Percentiles rank a stretch among this genome's conserved stretches.
Conservation (phyloP, 2,329 filamentous ascomycete genomes). For the Trichoderma guizhouense region DNA sequence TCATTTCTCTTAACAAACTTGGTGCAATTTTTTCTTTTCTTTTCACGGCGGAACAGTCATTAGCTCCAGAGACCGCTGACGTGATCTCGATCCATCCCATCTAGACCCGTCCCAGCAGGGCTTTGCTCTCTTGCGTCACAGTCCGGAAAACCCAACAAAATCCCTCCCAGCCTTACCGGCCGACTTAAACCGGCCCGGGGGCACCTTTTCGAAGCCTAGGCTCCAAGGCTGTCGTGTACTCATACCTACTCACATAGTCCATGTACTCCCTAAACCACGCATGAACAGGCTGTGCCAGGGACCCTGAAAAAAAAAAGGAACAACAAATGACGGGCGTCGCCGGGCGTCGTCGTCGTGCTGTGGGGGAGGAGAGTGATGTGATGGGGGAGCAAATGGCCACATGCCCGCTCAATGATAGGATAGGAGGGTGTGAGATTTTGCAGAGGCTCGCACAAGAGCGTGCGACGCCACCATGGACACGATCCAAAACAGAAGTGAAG, state of each 20-base stretch:
- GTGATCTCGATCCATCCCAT: conserved; percentile 11
- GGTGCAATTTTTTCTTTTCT: background rate
- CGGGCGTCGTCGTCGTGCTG: background rate
- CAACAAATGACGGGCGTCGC: background rate
- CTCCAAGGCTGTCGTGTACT: background rate
- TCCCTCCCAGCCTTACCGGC: conserved; percentile 11
- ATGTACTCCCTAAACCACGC: background rate
- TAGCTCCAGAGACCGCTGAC: conserved; percentile 1
- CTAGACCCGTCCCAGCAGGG: background rate
- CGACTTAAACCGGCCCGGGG: background rate
- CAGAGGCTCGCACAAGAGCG: background rate
- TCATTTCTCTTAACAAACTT: background rate
- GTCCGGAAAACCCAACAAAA: background rate
- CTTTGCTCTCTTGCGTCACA: background rate
- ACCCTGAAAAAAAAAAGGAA: background rate
- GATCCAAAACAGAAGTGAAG: background rate
- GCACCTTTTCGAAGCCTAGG: background rate
- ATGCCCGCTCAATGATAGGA: background rate
- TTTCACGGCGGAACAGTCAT: background rate
- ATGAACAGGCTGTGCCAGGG: background rate
- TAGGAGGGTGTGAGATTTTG: background rate
- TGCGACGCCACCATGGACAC: background rate
- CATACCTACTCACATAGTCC: background rate
- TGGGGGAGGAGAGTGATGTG: background rate
- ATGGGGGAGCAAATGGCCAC: background rate